phyloP scores from a whole-genome alignment of 768 basidiomycete genomes.

The Rhodotorula paludigena region DNA sequence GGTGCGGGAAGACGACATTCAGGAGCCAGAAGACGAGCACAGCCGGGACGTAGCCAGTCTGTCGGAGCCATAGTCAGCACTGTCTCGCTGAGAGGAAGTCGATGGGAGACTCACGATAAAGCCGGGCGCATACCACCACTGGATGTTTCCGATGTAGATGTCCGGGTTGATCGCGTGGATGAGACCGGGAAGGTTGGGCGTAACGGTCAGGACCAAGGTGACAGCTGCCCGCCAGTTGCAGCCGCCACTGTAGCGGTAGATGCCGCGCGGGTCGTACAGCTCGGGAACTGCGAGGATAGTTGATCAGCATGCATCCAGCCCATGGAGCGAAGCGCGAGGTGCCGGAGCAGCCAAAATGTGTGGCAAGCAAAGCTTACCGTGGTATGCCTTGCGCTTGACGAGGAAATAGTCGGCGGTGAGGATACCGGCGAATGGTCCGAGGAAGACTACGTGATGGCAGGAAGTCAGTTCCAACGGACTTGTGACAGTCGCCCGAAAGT shows the following conservation, averaged over 20 bases:
- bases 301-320: too few relatives aligned
- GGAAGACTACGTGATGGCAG: conserved; percentile 71
- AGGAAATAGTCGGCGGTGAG: conserved; percentile 60
- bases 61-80: neutral
- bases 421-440: conserved; percentile 59
- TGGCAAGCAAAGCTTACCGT: too few relatives aligned
- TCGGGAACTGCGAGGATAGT: too few relatives aligned
- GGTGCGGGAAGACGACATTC: conserved; percentile 32
- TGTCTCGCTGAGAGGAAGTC: neutral
- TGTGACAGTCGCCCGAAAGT: too few relatives aligned
- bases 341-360: too few relatives aligned
- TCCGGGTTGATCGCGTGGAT: conserved; percentile 66
- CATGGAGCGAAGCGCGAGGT: too few relatives aligned
- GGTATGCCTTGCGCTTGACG: conserved; percentile 55
- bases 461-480: neutral
- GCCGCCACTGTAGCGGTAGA: conserved; percentile 27
- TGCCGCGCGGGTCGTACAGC: conserved; percentile 65
- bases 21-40: conserved; percentile 23
- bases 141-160: conserved; percentile 55
- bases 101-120: conserved; percentile 4
- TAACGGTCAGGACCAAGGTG: neutral
- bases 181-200: conserved; percentile 45
- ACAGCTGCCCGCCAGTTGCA: conserved; percentile 69
- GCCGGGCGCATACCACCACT: conserved; percentile 30
- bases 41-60: conserved; percentile 30